Percentiles rank a stretch among this genome's conserved stretches.
Conservation (phyloP, 1,284 basidiomycete species). For the Cutaneotrichosporon mucoides region DNA sequence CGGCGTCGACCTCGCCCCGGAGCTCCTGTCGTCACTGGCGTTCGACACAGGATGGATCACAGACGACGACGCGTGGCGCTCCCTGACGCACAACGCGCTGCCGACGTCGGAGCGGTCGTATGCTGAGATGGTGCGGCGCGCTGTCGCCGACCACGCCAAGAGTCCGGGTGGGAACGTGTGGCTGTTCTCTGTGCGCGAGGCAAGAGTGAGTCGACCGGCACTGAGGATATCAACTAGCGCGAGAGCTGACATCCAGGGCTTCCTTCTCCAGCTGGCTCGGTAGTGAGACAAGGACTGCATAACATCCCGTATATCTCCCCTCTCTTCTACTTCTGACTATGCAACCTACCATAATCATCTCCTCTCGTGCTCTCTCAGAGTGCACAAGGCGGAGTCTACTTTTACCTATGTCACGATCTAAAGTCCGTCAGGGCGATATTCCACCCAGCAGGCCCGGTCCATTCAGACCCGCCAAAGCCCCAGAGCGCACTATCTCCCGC, state of each 20-base stretch:
- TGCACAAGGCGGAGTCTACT: too few relatives aligned
- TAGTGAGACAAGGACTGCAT: too few relatives aligned
- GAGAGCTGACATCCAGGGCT: conserved; percentile 2
- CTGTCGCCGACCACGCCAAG: conserved; percentile 18
- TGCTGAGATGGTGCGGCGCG: conserved; percentile 31
- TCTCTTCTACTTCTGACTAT: too few relatives aligned
- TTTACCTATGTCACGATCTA: too few relatives aligned
- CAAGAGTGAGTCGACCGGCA: conserved; percentile 18
- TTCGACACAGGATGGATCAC: conserved; percentile 38
- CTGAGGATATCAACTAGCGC: too few relatives aligned
- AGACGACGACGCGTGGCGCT: conserved; percentile 44
- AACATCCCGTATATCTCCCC: too few relatives aligned
- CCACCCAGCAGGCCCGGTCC: neutral
- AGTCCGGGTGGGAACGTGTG: conserved; percentile 26
- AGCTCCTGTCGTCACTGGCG: conserved; percentile 33
- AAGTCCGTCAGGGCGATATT: too few relatives aligned
- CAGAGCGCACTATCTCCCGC: neutral
- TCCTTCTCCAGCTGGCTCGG: conserved; percentile 12
- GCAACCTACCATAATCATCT: too few relatives aligned
- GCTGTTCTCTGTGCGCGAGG: conserved; percentile 60
- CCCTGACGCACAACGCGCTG: conserved; percentile 20
- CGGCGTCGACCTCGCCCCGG: conserved; percentile 39
- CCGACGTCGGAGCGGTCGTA: conserved; percentile 32
- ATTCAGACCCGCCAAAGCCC: neutral
- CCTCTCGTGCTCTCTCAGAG: too few relatives aligned